Evolutionary conservation across 352 stramenopile genomes (phyloP), one percentile per base, ranked within the genome.

Genomic region (Thalassiosira livingstoniorum): DNA sequence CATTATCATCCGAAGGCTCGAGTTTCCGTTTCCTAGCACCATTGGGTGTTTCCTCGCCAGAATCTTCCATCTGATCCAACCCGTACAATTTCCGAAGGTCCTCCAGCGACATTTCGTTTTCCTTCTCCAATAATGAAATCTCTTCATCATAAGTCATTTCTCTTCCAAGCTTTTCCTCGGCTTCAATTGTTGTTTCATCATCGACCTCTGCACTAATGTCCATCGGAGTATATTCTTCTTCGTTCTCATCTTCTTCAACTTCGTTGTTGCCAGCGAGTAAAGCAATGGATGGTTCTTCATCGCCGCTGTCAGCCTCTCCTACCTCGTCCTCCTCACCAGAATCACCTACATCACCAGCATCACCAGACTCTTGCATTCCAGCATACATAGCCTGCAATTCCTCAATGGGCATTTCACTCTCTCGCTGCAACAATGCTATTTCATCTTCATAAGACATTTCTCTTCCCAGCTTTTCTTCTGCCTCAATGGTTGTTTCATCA

Each of bases 341-440:
- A n/a, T n/a, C n/a, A n/a, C n/a, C n/a, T n/a, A n/a, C n/a, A 31
- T 62, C 51, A 35, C 23, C n/a, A 13, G 43, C 34, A n/a, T 45
- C 4, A 51, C 13, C 47, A n/a, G 29, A 32, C 15, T 82, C 67
- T 51, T 69, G 65, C 37, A 77, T 78, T 27, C 60, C 55, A 21
- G 69, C 42, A 53, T 97, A 97, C 55, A 93, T 93, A 0, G 88
- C 88, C 13, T 89, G 87, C 25, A 98, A 86, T 68, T 98, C 92
- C 18, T 99, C 97, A 32, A 99, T 90, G 1, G 96, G 96, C 78
- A 99, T 91, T 78, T 98, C 94, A 27, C 87, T 94, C 68, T 99
- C 97, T 78, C 92, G 82, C 51, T 98, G 86, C 2, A 99, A 82
- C 37, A 94, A 75, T 0, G 88, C 91, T 10, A 99, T 79, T 82